These are phyloP conservation scores for Penicillium waksmanii DNA, from an alignment of 495 filamentous ascomycete genomes.

Conservation along the genomic window DNA sequence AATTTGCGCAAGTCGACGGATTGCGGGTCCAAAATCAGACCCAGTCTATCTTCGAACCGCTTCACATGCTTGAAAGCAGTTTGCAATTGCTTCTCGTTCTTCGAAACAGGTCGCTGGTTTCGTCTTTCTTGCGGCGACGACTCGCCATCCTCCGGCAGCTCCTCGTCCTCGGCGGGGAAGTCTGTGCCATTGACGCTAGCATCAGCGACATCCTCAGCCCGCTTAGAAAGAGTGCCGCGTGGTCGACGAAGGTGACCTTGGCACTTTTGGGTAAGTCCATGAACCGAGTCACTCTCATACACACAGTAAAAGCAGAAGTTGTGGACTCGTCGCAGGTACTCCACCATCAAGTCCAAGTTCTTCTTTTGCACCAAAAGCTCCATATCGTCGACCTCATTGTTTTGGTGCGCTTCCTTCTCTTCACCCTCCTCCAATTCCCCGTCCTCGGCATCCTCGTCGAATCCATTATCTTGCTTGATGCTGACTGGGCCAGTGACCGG, in stretches of 20 bases:
- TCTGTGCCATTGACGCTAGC: slow-evolving; percentile 79
- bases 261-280: slow-evolving; percentile 93
- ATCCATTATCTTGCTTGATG: slow-evolving; percentile 59
- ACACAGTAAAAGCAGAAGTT: slow-evolving; percentile 99
- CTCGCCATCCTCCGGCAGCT: slow-evolving; percentile 65
- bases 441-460: slow-evolving; percentile 70
- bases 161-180: slow-evolving; percentile 80
- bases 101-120: slow-evolving; percentile 64
- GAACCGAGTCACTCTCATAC: slow-evolving; percentile 95
- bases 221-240: slow-evolving; percentile 74
- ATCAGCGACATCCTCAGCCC: slow-evolving; percentile 81
- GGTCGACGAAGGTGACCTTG: slow-evolving; percentile 94
- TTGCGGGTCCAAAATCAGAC: slow-evolving; percentile 89
- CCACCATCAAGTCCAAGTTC: slow-evolving; percentile 91
- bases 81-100: slow-evolving; percentile 87
- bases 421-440: slow-evolving; percentile 73
- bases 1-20: slow-evolving; percentile 83
- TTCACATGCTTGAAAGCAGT: slow-evolving; percentile 99
- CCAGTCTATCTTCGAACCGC: slow-evolving; percentile 95
- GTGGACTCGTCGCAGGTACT: slow-evolving; percentile 94
- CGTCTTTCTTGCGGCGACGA: slow-evolving; percentile 67
- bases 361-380: slow-evolving; percentile 93
- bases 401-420: slow-evolving; percentile 70
- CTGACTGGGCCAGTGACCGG: slow-evolving; percentile 58
- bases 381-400: slow-evolving; percentile 85